These are phyloP conservation scores for Colletotrichum tropicicola DNA, from an alignment of 2,329 filamentous ascomycete genomes.

Conservation along the genomic window DNA sequence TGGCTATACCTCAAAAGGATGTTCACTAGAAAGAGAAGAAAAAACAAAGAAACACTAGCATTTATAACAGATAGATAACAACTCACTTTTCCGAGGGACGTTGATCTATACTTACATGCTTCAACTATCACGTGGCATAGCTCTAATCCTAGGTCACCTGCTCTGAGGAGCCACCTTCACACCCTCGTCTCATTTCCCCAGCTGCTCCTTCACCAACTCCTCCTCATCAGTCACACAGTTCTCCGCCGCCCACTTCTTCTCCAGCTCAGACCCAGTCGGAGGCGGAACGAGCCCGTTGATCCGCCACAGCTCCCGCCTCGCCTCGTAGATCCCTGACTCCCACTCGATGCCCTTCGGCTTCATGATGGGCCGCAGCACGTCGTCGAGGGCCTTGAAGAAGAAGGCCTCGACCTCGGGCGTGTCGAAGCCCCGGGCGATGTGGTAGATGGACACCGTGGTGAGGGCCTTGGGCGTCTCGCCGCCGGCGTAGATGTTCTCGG, in stretches of 20 bases:
- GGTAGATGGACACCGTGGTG: constrained; percentile 4
- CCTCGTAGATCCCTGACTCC: constrained; percentile 20
- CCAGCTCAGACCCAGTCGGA: not conserved
- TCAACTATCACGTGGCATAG: too few species aligned
- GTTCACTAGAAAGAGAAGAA: too few species aligned
- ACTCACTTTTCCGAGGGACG: too few species aligned
- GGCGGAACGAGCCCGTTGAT: not conserved
- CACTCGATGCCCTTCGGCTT: constrained; percentile 8
- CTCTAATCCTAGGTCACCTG: not conserved
- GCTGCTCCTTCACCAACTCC: not conserved
- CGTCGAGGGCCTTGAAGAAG: constrained; percentile 1
- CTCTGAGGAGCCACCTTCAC: too few species aligned
- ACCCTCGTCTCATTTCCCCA: not conserved
- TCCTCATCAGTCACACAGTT: not conserved
- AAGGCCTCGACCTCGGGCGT: not conserved
- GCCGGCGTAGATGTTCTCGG: constrained; percentile 49
- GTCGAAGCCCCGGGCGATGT: constrained; percentile 5
- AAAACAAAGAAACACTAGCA: too few species aligned
- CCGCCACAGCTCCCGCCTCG: constrained; percentile 11
- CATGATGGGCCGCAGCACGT: not conserved
- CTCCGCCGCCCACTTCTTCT: not conserved
- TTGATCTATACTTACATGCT: too few species aligned
- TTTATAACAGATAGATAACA: too few species aligned
- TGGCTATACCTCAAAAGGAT: too few species aligned
- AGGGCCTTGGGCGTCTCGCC: constrained; percentile 42